phyloP scores from a whole-genome alignment of 257 asterid species.

The Capsicum baccatum region DNA sequence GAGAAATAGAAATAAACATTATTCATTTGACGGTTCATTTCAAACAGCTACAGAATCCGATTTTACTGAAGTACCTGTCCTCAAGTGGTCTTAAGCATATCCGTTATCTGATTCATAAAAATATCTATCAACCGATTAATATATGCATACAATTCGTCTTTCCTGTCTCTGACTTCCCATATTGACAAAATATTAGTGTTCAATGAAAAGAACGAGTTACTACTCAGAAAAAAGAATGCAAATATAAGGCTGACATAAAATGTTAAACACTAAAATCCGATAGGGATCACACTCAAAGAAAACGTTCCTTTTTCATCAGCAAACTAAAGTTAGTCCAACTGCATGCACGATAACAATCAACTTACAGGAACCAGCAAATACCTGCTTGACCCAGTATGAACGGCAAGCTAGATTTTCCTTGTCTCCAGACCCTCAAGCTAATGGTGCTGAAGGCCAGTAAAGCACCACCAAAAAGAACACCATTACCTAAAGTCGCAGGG shows the following conservation, averaged over 20 bases:
- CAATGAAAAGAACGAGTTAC: not conserved
- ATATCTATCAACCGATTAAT: slow-evolving; percentile 10
- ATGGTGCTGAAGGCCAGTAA: slow-evolving; percentile 77
- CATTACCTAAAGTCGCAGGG: slow-evolving; percentile 57
- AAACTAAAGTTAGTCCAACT: not conserved
- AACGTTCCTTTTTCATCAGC: not conserved
- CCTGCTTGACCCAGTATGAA: slow-evolving; percentile 96
- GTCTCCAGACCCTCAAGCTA: slow-evolving; percentile 87
- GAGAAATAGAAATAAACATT: not conserved
- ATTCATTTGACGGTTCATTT: not conserved
- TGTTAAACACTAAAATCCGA: not conserved
- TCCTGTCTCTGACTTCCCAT: not conserved
- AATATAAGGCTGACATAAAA: not conserved
- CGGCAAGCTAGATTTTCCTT: slow-evolving; percentile 93
- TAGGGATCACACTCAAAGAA: slow-evolving; percentile 10
- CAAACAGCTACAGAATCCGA: not conserved
- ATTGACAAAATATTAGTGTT: not conserved
- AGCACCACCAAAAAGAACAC: slow-evolving; percentile 82
- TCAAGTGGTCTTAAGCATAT: not conserved
- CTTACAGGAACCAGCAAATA: slow-evolving; percentile 35
- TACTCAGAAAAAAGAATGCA: not conserved
- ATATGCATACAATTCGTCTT: not conserved
- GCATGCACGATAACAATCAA: not conserved
- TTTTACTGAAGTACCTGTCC: not conserved
- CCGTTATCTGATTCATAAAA: not conserved